Evolutionary conservation across 1,284 basidiomycete genomes (phyloP).

Genomic region (Veloboletus limbatus): DNA sequence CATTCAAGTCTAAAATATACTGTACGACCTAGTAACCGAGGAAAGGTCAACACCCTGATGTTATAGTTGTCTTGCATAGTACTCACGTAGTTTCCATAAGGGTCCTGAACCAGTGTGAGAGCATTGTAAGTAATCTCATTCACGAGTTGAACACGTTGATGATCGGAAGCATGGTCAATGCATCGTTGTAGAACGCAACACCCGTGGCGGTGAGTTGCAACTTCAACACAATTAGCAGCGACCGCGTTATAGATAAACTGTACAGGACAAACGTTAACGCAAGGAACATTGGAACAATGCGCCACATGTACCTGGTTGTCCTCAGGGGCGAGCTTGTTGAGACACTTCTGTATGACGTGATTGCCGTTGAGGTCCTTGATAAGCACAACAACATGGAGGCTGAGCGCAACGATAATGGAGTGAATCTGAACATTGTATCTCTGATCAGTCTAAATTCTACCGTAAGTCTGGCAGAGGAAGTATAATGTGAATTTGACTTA

Average conservation of each 20-base stretch:
- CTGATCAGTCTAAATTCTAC: constrained; percentile 64
- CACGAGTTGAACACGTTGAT: constrained; percentile 94
- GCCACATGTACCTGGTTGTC: constrained; percentile 83
- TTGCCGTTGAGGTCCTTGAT: constrained; percentile 99
- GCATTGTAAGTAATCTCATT: constrained; percentile 99
- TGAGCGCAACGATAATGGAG: constrained; percentile 95
- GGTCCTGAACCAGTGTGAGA: constrained; percentile 96
- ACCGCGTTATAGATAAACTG: constrained; percentile 99
- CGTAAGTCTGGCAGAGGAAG: constrained; percentile 43
- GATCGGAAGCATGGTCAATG: constrained; percentile 97
- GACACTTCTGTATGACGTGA: constrained; percentile 99
- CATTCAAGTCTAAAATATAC: constrained; percentile 97
- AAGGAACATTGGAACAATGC: background rate
- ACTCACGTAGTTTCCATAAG: constrained; percentile 93
- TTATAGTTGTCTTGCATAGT: background rate
- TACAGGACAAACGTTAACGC: constrained; percentile 4
- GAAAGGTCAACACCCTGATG: constrained; percentile 3
- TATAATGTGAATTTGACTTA: constrained; percentile 42
- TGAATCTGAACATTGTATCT: constrained; percentile 89
- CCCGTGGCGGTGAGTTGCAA: constrained; percentile 98
- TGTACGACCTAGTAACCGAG: constrained; percentile 72
- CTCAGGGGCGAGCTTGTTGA: constrained; percentile 96
- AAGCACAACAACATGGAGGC: constrained; percentile 96
- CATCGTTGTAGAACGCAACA: constrained; percentile 99
- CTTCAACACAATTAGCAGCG: constrained; percentile 97